Base-by-base conservation (phyloP, 331 rosid genomes). In the Rosa hybrid region DNA sequence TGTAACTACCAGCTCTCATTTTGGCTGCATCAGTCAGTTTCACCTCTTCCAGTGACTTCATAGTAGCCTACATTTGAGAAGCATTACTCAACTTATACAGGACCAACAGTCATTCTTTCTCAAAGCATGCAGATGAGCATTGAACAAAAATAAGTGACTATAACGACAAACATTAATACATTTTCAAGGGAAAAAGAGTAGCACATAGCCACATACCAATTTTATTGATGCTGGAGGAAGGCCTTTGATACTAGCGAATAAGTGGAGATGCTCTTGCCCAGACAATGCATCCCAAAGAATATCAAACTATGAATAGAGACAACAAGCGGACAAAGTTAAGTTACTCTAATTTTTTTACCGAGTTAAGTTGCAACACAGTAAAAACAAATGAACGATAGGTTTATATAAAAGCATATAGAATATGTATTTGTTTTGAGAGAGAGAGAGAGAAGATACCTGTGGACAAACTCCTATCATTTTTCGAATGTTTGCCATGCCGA, bases 171-270 rank as follows among this genome's bases (percentile, higher is more conserved):
- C 1, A 34, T 12, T 16, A n/a, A 6, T 16, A 53, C n/a, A 34
- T 12, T 42, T 4, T 56, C 14, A 48, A 7, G 34, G 56, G 5
- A 76, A 81, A 64, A 78, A 78, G 71, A 34, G 75, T 76, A 38
- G 73, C 21, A 86, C 91, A 49, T 89, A 94, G 95, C 79, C 21
- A 86, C 91, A 49, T 89, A 94, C 97, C 79, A 90, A 83, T 81
- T 83, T 49, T 74, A 93, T 82, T 44, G 96, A 89, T 73, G 89
- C 74, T 23, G 90, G 89, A 77, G 92, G 71, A 12, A 94, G 84
- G 86, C 98, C 98, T 82, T 91, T 92, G n/a, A 94, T 90, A 63
- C 83, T 88, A 71, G 97, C 96, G 34, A 94, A 94, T 80, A 95
- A 91, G 67, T 90, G 90, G 74, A 95, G 94, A 83, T 95, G 98